phyloP scores from a whole-genome alignment of 305 asterid species.

The Striga hermonthica region DNA sequence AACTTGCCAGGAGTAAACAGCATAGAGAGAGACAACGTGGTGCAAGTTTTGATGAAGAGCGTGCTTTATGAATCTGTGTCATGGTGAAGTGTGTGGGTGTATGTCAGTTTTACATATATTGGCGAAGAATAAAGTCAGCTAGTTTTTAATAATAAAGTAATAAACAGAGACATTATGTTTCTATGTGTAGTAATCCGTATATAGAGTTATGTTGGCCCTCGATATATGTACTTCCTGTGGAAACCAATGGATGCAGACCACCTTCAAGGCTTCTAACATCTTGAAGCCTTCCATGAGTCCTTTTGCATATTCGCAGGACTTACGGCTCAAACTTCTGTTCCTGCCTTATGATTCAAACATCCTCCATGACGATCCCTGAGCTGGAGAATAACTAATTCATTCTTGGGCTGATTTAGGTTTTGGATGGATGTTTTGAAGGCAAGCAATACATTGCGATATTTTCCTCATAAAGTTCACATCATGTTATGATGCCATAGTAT shows the following conservation, averaged over 20 bases:
- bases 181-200: conserved; percentile 6
- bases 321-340: conserved; percentile 11
- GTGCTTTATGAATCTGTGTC: conserved; percentile 25
- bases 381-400: conserved; percentile 7
- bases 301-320: conserved; percentile 22
- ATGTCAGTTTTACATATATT: not conserved
- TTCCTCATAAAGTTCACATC: conserved; percentile 5
- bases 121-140: not conserved
- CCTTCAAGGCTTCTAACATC: conserved; percentile 18
- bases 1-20: conserved; percentile 26
- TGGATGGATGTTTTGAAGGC: conserved; percentile 7
- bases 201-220: conserved; percentile 5
- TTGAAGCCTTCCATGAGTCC: conserved; percentile 16
- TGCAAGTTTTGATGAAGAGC: conserved; percentile 32
- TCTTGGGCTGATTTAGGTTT: conserved; percentile 10
- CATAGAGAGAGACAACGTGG: conserved; percentile 27
- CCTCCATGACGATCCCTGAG: conserved; percentile 10
- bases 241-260: conserved; percentile 15
- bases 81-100: conserved; percentile 7
- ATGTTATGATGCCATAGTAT: conserved; percentile 13
- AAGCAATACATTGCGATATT: not conserved
- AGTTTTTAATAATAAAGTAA: not conserved
- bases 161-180: not conserved
- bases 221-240: conserved; percentile 26
- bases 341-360: conserved; percentile 10